Base-by-base conservation (phyloP, 2,329 filamentous ascomycete genomes). In the Incumbomyces delicatus region DNA sequence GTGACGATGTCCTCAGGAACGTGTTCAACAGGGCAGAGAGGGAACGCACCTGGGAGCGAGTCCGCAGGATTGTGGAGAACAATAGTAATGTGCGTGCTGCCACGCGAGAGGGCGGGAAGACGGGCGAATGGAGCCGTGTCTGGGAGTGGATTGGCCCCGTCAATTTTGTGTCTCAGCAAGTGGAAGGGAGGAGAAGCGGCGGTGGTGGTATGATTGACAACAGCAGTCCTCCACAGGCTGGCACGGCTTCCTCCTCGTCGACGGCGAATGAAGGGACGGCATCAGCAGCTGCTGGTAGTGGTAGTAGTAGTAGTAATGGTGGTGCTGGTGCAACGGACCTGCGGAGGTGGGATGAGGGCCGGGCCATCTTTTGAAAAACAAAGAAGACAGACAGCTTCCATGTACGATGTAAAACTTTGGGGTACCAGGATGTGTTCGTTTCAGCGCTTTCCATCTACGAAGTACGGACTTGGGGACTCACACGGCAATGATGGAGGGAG, bases 41-140 rank as follows among this genome's bases (percentile, higher is more conserved):
- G 32, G 84, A 92, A 60, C 77, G 79, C 47, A 72, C 98, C 42
- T 98, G 94, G 92, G 76, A 80, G 53, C 79, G 80, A 41, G 92
- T 98, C 16, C 77, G 80, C 55, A 78, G 74, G 43, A 83, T 96
- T 44, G 89, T 98, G 1, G 92, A 98, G 66, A 81, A 82, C 64
- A 98, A 98, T 63, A 85, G 86, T 50, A 98, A 98, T 60, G 84
- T 98, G 13, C 77, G 92, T 35, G 86, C 67, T 66, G 89, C 75
- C 68, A 88, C 71, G 69, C 84, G 75, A 66, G 78, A 79, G 60
- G 66, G 66, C 55, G 68, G 62, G 32, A 70, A 72, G 65, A 69
- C 66, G 27, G 68, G 75, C 54, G 63, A 75, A 65, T 75, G 81
- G 42, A 74, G 77, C 40, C 71, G 78, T 40, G 75, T 78, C 46